These are phyloP conservation scores for Spergularia azorica DNA, from an alignment of 179 eudicot genomes.

Conservation along the genomic window DNA sequence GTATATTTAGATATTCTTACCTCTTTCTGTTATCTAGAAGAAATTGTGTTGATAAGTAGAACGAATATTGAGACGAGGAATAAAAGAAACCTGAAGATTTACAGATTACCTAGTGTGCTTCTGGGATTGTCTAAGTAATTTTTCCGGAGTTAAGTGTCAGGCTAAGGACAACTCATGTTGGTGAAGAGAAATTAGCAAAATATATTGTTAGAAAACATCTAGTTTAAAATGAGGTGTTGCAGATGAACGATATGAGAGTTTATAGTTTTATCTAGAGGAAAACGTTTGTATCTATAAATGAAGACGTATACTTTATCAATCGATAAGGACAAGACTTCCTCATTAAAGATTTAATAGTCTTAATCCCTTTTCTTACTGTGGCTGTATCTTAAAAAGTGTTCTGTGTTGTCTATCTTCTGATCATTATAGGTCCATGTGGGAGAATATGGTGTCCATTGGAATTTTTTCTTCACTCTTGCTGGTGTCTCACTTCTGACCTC, in stretches of 20 bases:
- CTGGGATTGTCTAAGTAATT: no score
- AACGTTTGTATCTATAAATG: no score
- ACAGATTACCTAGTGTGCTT: neutral
- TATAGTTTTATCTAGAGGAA: no score
- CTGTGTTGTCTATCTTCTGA: neutral
- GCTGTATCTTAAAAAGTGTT: neutral
- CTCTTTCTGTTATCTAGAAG: neutral
- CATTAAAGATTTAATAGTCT: neutral
- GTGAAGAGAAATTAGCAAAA: neutral
- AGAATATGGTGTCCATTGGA: conserved; percentile 99
- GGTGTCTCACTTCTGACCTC: conserved; percentile 81
- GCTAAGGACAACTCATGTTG: neutral
- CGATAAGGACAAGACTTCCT: neutral
- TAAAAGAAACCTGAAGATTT: neutral
- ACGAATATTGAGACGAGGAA: neutral
- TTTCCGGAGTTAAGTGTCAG: neutral
- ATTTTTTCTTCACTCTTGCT: conserved; percentile 98
- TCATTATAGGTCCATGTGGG: conserved; percentile 83
- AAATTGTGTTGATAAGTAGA: neutral
- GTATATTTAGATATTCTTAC: neutral
- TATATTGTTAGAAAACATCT: neutral
- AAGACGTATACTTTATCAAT: no score
- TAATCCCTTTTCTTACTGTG: conserved; percentile 41
- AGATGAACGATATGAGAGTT: neutral
- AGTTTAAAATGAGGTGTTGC: conserved; percentile 1